Conservation (phyloP, 495 filamentous ascomycete species). For the Staphylotrichum longicolle region DNA sequence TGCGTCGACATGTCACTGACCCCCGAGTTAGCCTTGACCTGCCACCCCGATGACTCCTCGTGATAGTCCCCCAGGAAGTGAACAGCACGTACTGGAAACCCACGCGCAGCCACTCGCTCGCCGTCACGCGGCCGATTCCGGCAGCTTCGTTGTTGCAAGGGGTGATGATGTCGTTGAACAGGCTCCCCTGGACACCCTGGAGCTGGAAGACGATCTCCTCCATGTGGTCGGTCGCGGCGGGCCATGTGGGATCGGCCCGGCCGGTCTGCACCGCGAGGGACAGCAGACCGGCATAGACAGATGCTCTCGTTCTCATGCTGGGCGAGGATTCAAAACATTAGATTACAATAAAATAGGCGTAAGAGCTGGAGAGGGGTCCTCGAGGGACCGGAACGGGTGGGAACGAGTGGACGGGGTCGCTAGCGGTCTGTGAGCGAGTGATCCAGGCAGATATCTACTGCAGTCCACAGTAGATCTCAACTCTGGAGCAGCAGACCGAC, state of each 20-base stretch:
- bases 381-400: slow-evolving; percentile 5
- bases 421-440: neutral
- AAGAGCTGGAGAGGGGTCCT: neutral
- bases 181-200: slow-evolving; percentile 49
- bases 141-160: slow-evolving; percentile 57
- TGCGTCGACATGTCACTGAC: slow-evolving; percentile 55
- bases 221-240: slow-evolving; percentile 56
- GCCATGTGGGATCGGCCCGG: slow-evolving; percentile 57
- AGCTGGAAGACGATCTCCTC: slow-evolving; percentile 63
- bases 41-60: too few relatives aligned
- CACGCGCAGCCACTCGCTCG: slow-evolving; percentile 61
- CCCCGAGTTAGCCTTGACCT: neutral
- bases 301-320: slow-evolving; percentile 29
- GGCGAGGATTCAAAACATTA: slow-evolving; percentile 22
- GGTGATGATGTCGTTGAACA: slow-evolving; percentile 55
- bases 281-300: slow-evolving; percentile 33
- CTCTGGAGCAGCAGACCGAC: neutral
- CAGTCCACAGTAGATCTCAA: neutral
- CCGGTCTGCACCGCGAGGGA: slow-evolving; percentile 32
- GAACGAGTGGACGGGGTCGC: slow-evolving; percentile 4
- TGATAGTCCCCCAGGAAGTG: neutral
- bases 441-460: too few relatives aligned
- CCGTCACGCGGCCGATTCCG: slow-evolving; percentile 53
- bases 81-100: slow-evolving; percentile 51
- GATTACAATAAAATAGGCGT: neutral